Evolutionary conservation across 805 yeast genomes (phyloP), one percentile per base, ranked within the genome.

Genomic region (Yamadazyma nakazawae): DNA sequence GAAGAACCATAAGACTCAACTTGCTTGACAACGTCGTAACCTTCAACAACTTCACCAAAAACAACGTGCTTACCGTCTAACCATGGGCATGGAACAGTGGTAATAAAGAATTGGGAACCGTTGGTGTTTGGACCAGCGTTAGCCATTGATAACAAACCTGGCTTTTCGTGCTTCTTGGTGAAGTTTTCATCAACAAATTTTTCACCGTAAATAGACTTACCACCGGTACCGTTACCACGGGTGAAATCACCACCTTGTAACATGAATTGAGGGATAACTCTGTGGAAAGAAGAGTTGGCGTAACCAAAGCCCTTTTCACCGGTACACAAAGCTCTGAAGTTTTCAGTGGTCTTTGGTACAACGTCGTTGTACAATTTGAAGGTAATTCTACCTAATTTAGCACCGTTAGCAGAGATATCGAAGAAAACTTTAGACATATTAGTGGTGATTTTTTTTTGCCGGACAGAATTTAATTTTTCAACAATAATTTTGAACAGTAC

Each of bases 261-360:
- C 98, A 91, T 91, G 79, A 91, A 91, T 70, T 86, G 83, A 56
- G 97, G 97, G 63, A 90, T 90, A 56, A 91, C 96, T 78, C 97
- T 85, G 88, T 91, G 97, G 94, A 92, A 91, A 56, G 83, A 76
- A 42, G 95, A 87, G 61, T 78, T 80, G 66, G 84, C 83, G 81
- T 84, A 90, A 51, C 96, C 96, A 62, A 75, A 87, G 52, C 97
- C 98, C 80, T 89, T 86, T 76, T 88, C 96, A 59, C 97, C 96
- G 53, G 96, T 85, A 66, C 85, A 80, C 59, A 85, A 69, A 47
- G 90, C 89, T 75, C 87, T 79, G 79, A 85, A 85, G 71, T 85
- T 85, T 69, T 83, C 89, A 57, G 87, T 77, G 43, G 91, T 85
- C 78, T 84, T 84, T 69, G 92, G 92, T 30, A 70, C 75, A 59